These are phyloP conservation scores for Pontederia paniculata DNA, from an alignment of 176 grass and related monocot species.

Conservation along the genomic window DNA sequence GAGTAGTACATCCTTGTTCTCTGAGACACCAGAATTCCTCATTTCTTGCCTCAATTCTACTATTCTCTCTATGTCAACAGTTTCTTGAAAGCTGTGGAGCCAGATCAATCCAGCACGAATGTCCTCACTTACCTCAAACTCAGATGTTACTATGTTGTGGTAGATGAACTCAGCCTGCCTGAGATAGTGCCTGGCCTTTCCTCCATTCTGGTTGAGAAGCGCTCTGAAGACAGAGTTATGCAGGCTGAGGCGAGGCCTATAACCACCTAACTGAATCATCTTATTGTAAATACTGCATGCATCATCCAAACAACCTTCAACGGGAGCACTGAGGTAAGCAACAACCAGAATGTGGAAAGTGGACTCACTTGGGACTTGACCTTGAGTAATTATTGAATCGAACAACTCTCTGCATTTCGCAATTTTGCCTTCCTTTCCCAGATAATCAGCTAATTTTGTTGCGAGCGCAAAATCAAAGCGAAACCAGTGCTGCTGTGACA, in stretches of 20 bases:
- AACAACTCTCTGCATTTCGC: conserved; percentile 72
- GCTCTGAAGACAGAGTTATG: conserved; percentile 81
- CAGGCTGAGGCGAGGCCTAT: conserved; percentile 60
- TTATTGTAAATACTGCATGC: conserved; percentile 88
- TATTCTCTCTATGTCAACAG: conserved; percentile 68
- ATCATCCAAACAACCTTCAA: conserved; percentile 47
- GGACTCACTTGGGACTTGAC: conserved; percentile 70
- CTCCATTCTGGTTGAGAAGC: conserved; percentile 61
- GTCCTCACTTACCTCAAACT: conserved; percentile 60
- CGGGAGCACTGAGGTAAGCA: conserved; percentile 57
- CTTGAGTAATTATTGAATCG: conserved; percentile 62
- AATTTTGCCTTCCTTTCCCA: conserved; percentile 78
- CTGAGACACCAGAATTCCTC: conserved; percentile 42
- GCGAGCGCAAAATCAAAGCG: conserved; percentile 71
- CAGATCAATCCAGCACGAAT: conserved; percentile 78
- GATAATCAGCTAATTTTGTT: conserved; percentile 67
- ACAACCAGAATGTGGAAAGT: conserved; percentile 83
- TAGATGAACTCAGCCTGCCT: conserved; percentile 81
- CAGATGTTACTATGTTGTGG: conserved; percentile 69
- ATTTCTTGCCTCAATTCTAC: conserved; percentile 59
- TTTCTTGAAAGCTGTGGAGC: conserved; percentile 96
- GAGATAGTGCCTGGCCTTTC: conserved; percentile 65
- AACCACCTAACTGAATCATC: conserved; percentile 85
- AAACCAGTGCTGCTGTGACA: conserved; percentile 81
- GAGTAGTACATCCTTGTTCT: conserved; percentile 66